Conservation (phyloP, 1,284 basidiomycete genomes). For the Heimioporus retisporus region DNA sequence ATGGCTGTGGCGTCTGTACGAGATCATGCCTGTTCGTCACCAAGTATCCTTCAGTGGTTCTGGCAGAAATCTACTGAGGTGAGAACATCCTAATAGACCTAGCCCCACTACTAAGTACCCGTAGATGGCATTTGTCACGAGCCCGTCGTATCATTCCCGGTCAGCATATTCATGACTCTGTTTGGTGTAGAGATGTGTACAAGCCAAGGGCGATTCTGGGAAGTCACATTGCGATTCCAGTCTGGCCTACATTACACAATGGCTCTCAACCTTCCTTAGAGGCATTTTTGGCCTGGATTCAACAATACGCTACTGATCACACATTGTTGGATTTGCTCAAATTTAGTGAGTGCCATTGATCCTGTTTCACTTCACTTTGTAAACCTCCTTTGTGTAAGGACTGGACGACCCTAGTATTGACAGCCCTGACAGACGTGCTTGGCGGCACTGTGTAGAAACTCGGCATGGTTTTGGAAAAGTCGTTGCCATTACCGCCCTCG, state of each 20-base stretch:
- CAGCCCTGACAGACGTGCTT: not conserved
- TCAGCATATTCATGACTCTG: not conserved
- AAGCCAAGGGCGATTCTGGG: not conserved
- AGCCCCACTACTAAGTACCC: not conserved
- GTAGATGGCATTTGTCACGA: not conserved
- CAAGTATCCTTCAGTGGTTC: constrained; percentile 21
- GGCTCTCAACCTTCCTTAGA: not conserved
- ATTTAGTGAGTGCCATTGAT: not conserved
- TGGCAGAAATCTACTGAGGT: constrained; percentile 18
- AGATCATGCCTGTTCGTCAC: constrained; percentile 29
- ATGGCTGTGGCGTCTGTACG: constrained; percentile 18
- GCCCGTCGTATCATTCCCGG: not conserved
- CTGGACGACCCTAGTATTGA: not conserved
- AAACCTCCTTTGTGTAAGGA: not conserved
- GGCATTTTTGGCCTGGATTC: not conserved
- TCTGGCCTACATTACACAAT: not conserved
- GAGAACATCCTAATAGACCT: not conserved
- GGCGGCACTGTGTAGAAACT: not conserved
- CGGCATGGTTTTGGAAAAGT: not conserved
- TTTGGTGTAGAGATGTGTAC: not conserved
- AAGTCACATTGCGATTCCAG: not conserved
- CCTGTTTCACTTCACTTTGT: not conserved
- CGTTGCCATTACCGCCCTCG: not conserved
- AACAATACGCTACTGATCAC: not conserved
- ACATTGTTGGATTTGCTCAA: not conserved